Base-by-base conservation (phyloP, 495 filamentous ascomycete species). In the Xanthoparmelia taractica region DNA sequence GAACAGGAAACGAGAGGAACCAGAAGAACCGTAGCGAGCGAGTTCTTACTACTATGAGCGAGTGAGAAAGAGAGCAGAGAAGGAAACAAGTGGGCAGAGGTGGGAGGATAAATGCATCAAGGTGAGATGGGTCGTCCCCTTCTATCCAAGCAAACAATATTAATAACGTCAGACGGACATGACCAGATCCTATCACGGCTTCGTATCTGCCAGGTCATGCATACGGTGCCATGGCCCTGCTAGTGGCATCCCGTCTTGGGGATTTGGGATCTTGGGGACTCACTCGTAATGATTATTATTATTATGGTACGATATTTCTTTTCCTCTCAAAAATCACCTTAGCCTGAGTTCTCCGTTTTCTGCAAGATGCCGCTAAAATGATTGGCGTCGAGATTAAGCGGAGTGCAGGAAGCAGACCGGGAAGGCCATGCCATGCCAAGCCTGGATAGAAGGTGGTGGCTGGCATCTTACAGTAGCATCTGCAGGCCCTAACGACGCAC, bases 11-110 rank as follows among this genome's bases (percentile, higher is more conserved):
- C 57, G 59, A 60, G 45, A 47, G 55, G 25, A 11, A 15, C 29
- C 17, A 57, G 61, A 65, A 64, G 66, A 66, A 68, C 60, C 66
- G 66, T 70, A 70, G 68, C 66, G 68, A 70, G 66, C 58, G 66
- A 70, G 63, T 67, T 59, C 66, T 60, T 55, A 17, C 52, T 58
- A 41, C 58, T 17, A 15, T 47, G 37, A 40, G 36, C 27, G 38
- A 63, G 48, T 27, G 41, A 58, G 25, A 18, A 13, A 47, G 48
- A 25, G 29, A 59, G 45, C 57, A 56, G 47, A 43, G 57, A 62
- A 40, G 47, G 33, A 60, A 29, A n/a, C 29, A 57, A 18, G 63
- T 18, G 52, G 64, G 47, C 37, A 38, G 52, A 61, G 64, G 40
- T 25, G 31, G 18, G 36, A 20, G 23, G 48, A 65, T 65, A 58